Conservation (phyloP, 2,329 filamentous ascomycete genomes). For the Sporothrix pseudoabietina region DNA sequence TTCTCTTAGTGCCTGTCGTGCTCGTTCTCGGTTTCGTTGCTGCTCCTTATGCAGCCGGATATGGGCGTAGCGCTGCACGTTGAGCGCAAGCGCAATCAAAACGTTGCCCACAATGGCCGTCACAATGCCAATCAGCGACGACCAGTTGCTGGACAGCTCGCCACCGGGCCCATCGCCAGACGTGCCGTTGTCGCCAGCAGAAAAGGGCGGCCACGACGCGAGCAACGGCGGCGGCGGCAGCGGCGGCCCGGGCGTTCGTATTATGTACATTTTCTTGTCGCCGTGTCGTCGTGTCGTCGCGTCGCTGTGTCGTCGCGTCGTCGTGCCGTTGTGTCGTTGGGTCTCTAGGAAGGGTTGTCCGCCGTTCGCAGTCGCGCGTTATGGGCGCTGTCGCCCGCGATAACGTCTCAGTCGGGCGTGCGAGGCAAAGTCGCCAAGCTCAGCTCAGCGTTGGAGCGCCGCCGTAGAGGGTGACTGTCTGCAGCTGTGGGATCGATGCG, state of each 20-base stretch:
- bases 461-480: slow-evolving; percentile 22
- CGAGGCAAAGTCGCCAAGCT: slow-evolving; percentile 11
- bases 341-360: neutral
- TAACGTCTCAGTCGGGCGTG: neutral
- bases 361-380: neutral
- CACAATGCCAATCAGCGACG: slow-evolving; percentile 89
- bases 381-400: neutral
- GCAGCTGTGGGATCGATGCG: neutral
- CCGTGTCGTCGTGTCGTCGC: no score
- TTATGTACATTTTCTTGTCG: slow-evolving; percentile 28
- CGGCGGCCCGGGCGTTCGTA: neutral
- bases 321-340: neutral
- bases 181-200: slow-evolving; percentile 34
- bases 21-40: slow-evolving; percentile 58
- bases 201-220: slow-evolving; percentile 32
- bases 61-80: slow-evolving; percentile 95
- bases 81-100: slow-evolving; percentile 91
- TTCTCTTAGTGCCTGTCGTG: slow-evolving; percentile 57
- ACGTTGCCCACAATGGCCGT: slow-evolving; percentile 92
- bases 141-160: slow-evolving; percentile 69
- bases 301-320: no score
- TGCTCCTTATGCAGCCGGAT: slow-evolving; percentile 76
- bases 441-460: slow-evolving; percentile 28
- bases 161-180: slow-evolving; percentile 46
- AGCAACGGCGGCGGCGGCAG: slow-evolving; percentile 29